Base-by-base conservation (phyloP, 805 yeast species). In the Cyberlindnera americana region DNA sequence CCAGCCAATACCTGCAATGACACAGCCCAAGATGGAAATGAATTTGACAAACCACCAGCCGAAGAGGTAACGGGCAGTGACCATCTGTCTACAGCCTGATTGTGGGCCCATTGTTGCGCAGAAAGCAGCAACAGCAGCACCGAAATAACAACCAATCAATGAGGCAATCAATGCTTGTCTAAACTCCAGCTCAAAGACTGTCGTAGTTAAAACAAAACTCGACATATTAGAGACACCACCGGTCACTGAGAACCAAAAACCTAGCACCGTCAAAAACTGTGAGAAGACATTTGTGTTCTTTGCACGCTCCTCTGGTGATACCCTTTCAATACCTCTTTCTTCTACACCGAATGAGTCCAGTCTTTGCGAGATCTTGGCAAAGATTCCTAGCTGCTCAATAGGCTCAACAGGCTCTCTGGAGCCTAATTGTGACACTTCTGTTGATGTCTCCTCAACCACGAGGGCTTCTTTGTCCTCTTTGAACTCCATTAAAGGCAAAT, bases 151-250 rank as follows among this genome's bases (percentile, higher is more conserved):
- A 1, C 89, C 88, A 6, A 79, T 50, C 8, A 83, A 45, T 1
- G 93, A 93, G n/a, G 78, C 66, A 4, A 76, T 62, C 46, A 85
- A 52, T 1, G 85, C 63, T 49, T 85, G 82, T 41, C 63, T 73
- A 49, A 84, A 80, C 5, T 86, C 83, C 23, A 88, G 63, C 3
- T 75, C 83, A 54, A 75, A 88, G 3, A 83, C 53, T 34, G 85
- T 60, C 0, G 96, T 86, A 0, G 95, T 93, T 30, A 86, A 63
- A 43, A 83, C 76, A 54, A 75, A 88, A 2, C 91, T 76, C 2
- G 95, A 83, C 89, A 88, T 83, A 2, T 95, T 85, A 6, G 95
- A 82, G 18, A 88, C 65, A 0, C 95, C 89, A 38, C 95, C 95
- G 44, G 89, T 75, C 0, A 90, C 95, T 25, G 91, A 79, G 14